phyloP scores from a whole-genome alignment of 306 rosid species.

The Medicago ruthenica region DNA sequence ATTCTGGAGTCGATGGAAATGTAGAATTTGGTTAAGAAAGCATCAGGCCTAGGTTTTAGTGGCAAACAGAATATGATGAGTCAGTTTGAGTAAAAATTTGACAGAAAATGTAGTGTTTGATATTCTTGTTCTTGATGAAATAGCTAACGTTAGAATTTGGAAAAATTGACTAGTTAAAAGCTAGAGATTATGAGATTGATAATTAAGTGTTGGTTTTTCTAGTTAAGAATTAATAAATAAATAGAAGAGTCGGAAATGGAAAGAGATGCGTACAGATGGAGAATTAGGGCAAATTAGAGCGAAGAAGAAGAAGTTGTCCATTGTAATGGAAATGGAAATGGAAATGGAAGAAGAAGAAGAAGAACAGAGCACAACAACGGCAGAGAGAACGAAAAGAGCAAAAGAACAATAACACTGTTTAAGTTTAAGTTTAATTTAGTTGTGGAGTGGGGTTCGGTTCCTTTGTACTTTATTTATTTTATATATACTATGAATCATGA shows the following conservation, averaged over 20 bases:
- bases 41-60: conserved; percentile 4
- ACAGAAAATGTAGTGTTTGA: conserved; percentile 14
- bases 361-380: neutral
- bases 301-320: conserved; percentile 50
- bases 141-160: conserved; percentile 2
- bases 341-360: too few species aligned
- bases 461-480: neutral
- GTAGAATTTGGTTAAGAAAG: too few species aligned
- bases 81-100: too few species aligned
- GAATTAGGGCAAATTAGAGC: conserved; percentile 69
- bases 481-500: too few species aligned
- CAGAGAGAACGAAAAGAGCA: neutral
- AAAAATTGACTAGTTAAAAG: neutral
- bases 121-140: conserved; percentile 9
- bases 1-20: too few species aligned
- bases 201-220: neutral
- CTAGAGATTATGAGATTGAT: neutral
- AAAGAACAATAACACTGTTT: neutral
- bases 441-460: neutral
- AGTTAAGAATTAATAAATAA: neutral
- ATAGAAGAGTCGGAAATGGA: neutral
- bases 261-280: conserved; percentile 56
- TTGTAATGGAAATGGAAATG: conserved; percentile 38
- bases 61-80: neutral
- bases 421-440: neutral